A percentile compares a stretch with the other conserved stretches of the same genome.
Conservation (phyloP, 305 asterid species). For the Rubia tinctorum region DNA sequence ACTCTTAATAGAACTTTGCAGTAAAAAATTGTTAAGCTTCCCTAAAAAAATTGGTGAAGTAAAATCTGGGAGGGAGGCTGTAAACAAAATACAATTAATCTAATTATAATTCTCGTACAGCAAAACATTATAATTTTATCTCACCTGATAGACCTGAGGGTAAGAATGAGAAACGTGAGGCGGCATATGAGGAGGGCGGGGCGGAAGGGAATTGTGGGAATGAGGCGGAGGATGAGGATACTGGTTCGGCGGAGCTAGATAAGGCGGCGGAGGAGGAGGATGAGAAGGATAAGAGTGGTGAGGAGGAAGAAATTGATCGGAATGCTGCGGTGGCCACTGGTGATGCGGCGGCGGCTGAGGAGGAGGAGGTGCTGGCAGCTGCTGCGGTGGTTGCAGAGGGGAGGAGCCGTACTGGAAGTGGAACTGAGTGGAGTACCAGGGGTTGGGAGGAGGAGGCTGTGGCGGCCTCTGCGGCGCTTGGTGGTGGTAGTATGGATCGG, state of each 20-base stretch:
- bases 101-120: not conserved
- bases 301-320: slow-evolving; percentile 31
- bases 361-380: slow-evolving; percentile 31
- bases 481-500: slow-evolving; percentile 69
- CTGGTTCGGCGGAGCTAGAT: slow-evolving; percentile 28
- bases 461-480: slow-evolving; percentile 40
- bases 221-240: slow-evolving; percentile 33
- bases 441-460: slow-evolving; percentile 40
- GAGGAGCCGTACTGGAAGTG: slow-evolving; percentile 65
- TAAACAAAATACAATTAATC: not conserved
- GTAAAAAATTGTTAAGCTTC: too few species aligned
- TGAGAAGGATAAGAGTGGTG: slow-evolving; percentile 39
- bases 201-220: slow-evolving; percentile 39
- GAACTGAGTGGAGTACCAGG: slow-evolving; percentile 65
- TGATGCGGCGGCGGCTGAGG: slow-evolving; percentile 42
- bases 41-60: not conserved
- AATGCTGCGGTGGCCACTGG: slow-evolving; percentile 27
- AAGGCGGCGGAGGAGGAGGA: slow-evolving; percentile 31
- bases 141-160: slow-evolving; percentile 52
- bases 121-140: slow-evolving; percentile 7
- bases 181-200: slow-evolving; percentile 39
- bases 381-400: slow-evolving; percentile 52
- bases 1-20: too few species aligned
- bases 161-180: slow-evolving; percentile 43
- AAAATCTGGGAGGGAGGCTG: not conserved